Percentiles rank a stretch among this genome's conserved stretches.
Conservation (phyloP, 2,329 filamentous ascomycete genomes). For the Alternaria tenuissima region DNA sequence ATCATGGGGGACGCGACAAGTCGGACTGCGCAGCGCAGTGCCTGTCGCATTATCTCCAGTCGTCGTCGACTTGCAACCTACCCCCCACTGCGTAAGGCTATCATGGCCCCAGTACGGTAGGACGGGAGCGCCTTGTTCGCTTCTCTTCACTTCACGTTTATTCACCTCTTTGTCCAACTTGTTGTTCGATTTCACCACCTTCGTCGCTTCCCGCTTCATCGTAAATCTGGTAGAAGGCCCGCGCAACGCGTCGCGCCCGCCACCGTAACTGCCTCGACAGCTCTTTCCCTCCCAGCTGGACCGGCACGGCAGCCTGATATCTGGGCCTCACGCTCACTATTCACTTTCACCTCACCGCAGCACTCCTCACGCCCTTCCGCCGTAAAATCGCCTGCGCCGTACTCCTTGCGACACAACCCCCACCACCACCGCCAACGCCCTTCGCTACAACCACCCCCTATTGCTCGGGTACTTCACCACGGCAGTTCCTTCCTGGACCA, state of each 20-base stretch:
- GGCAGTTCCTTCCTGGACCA: background rate
- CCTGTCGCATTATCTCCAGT: background rate
- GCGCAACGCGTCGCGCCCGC: conserved; percentile 19
- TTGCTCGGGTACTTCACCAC: background rate
- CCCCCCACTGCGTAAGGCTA: conserved; percentile 16
- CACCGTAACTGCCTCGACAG: conserved; percentile 15
- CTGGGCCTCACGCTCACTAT: conserved; percentile 10
- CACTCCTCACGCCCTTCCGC: background rate
- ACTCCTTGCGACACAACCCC: background rate
- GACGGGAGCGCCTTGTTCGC: conserved; percentile 7
- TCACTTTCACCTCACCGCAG: conserved; percentile 5
- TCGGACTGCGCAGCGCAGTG: background rate
- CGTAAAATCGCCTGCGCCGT: conserved; percentile 10
- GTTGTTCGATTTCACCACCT: background rate
- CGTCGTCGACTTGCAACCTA: conserved; percentile 12
- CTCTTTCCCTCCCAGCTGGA: conserved; percentile 6
- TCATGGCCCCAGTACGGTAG: conserved; percentile 9
- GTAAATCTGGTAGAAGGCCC: background rate
- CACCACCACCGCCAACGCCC: background rate
- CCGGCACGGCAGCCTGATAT: conserved; percentile 14
- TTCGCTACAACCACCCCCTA: background rate
- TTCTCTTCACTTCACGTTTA: background rate
- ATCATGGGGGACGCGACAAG: conserved; percentile 14
- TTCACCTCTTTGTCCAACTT: background rate
- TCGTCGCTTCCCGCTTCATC: background rate